Percentiles rank a stretch among this genome's conserved stretches.
These are phyloP conservation scores for Cercospora zeina DNA, from an alignment of 2,329 filamentous ascomycete species.

Conservation along the genomic window DNA sequence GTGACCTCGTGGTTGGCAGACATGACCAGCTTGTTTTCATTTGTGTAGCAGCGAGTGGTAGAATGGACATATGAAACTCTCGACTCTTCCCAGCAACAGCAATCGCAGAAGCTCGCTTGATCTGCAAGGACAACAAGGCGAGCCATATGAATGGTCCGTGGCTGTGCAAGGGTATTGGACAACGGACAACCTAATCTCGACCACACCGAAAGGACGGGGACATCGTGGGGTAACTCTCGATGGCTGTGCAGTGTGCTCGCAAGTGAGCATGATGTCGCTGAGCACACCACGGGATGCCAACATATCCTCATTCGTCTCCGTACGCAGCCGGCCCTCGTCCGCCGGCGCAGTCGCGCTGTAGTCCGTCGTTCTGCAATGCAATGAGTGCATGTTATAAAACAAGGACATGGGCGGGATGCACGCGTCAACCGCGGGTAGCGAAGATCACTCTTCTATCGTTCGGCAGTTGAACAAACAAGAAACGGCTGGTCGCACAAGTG, in stretches of 20 bases:
- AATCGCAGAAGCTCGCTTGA: neutral
- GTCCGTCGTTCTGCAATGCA: conserved; percentile 1
- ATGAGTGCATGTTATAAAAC: neutral
- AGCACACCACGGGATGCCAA: neutral
- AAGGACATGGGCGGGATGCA: neutral
- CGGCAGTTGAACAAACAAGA: conserved; percentile 13
- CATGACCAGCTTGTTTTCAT: conserved; percentile 5
- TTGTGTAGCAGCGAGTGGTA: conserved; percentile 10
- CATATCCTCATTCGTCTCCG: neutral
- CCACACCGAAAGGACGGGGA: neutral
- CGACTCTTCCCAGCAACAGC: conserved; percentile 5
- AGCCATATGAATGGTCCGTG: neutral
- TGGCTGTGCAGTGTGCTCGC: neutral
- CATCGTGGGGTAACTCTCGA: neutral
- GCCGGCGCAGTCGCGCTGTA: neutral
- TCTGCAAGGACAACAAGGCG: neutral
- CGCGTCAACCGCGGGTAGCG: conserved; percentile 5
- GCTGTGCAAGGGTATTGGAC: neutral
- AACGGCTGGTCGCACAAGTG: conserved; percentile 3
- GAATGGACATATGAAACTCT: neutral
- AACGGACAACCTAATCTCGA: neutral
- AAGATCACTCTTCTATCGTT: conserved; percentile 3
- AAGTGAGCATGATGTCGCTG: neutral
- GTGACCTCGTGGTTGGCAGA: conserved; percentile 4
- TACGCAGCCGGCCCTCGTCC: neutral